Conservation (phyloP, 2,329 filamentous ascomycete genomes). For the Alternaria angustiovoidea region DNA sequence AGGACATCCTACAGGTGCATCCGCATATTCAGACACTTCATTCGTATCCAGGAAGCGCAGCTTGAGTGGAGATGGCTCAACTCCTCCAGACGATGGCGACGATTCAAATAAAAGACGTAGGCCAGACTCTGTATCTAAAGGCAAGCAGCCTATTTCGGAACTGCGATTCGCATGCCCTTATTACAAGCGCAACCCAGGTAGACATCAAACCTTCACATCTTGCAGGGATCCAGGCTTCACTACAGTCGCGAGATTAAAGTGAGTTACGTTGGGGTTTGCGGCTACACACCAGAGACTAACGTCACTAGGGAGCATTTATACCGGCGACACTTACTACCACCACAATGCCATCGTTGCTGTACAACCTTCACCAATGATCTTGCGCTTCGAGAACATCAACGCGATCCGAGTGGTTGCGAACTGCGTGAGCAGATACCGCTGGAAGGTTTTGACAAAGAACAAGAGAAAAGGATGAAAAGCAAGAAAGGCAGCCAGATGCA, state of each 20-base stretch:
- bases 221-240: neutral
- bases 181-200: neutral
- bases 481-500: slow-evolving; percentile 31
- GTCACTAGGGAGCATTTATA: neutral
- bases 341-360: slow-evolving; percentile 37
- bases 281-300: neutral
- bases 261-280: neutral
- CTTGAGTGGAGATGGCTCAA: neutral
- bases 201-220: neutral
- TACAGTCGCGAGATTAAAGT: neutral
- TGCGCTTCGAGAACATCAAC: slow-evolving; percentile 33
- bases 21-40: neutral
- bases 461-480: slow-evolving; percentile 36
- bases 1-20: neutral
- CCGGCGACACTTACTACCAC: slow-evolving; percentile 31
- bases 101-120: neutral
- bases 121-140: neutral
- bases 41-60: neutral
- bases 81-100: neutral
- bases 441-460: slow-evolving; percentile 37
- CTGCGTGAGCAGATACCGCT: slow-evolving; percentile 28
- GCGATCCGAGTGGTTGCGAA: slow-evolving; percentile 31
- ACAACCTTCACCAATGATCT: slow-evolving; percentile 30
- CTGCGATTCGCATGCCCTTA: neutral
- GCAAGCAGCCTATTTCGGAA: neutral